These are phyloP conservation scores for Fraxinus albicans DNA, from an alignment of 305 asterid species.

Conservation along the genomic window DNA sequence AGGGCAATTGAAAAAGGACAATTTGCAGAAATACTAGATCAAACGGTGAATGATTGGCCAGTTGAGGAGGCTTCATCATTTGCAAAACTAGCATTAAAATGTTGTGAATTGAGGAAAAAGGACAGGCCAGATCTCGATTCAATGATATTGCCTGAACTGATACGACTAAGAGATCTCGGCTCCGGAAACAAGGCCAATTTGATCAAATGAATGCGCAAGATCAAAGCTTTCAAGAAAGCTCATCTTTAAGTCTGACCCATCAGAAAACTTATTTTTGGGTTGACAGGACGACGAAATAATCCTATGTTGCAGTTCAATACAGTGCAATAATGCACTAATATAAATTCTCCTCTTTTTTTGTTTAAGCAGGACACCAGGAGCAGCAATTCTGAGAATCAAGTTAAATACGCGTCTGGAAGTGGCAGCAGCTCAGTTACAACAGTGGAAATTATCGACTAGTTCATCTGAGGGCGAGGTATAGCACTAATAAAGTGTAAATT, in stretches of 20 bases:
- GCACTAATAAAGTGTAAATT: constrained; percentile 10
- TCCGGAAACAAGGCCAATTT: constrained; percentile 23
- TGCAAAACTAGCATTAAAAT: constrained; percentile 59
- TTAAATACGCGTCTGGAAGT: constrained; percentile 19
- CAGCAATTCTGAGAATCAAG: constrained; percentile 22
- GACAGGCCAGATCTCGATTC: constrained; percentile 78
- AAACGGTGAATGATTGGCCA: constrained; percentile 65
- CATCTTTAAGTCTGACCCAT: constrained; percentile 17
- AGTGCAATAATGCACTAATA: background rate
- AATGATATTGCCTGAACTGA: constrained; percentile 64
- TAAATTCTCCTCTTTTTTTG: background rate
- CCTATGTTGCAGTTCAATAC: constrained; percentile 1
- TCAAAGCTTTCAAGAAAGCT: constrained; percentile 29
- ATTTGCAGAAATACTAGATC: constrained; percentile 57
- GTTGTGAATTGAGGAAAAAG: constrained; percentile 77
- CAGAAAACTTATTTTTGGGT: constrained; percentile 10
- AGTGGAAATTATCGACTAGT: constrained; percentile 18
- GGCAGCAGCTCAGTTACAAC: constrained; percentile 24
- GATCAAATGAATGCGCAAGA: constrained; percentile 23
- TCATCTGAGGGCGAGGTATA: constrained; percentile 4
- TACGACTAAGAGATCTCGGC: constrained; percentile 50
- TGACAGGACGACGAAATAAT: background rate
- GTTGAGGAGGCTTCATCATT: constrained; percentile 57
- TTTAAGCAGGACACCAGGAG: constrained; percentile 26
- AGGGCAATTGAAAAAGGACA: constrained; percentile 56